Evolutionary conservation across 257 asterid species (phyloP).

Genomic region (Solanum sitiens): DNA sequence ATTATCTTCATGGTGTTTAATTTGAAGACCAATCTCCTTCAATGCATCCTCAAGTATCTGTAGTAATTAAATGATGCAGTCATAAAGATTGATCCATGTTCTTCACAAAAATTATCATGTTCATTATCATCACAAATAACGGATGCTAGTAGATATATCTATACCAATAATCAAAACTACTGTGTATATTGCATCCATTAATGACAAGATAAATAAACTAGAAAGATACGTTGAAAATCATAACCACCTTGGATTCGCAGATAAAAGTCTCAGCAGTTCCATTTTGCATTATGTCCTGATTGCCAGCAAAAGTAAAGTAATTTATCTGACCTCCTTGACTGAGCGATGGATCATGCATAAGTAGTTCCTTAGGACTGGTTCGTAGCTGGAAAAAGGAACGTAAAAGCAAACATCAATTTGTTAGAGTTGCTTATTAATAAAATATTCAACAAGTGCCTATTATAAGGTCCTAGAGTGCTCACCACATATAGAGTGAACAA

Average conservation of each 20-base stretch:
- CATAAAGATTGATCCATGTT: neutral
- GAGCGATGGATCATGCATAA: constrained; percentile 9
- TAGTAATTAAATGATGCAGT: constrained; percentile 2
- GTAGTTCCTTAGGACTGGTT: constrained; percentile 6
- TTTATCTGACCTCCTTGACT: constrained; percentile 13
- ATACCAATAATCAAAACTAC: neutral
- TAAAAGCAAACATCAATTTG: neutral
- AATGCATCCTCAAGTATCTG: constrained; percentile 62
- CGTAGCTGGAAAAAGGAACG: constrained; percentile 33
- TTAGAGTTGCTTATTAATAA: neutral
- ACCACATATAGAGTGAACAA: neutral
- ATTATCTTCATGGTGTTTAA: constrained; percentile 67
- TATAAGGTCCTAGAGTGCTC: neutral
- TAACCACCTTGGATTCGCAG: constrained; percentile 36
- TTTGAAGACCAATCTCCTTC: constrained; percentile 36
- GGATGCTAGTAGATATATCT: neutral
- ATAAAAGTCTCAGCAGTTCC: constrained; percentile 11
- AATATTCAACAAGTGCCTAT: neutral
- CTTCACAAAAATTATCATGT: neutral
- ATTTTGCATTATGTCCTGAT: constrained; percentile 11
- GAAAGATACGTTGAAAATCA: neutral
- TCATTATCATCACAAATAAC: neutral
- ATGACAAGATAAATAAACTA: neutral
- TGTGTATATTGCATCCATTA: neutral
- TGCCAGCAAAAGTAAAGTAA: constrained; percentile 4